Base-by-base conservation (phyloP, 805 yeast species). In the Kregervanrija delftensis region DNA sequence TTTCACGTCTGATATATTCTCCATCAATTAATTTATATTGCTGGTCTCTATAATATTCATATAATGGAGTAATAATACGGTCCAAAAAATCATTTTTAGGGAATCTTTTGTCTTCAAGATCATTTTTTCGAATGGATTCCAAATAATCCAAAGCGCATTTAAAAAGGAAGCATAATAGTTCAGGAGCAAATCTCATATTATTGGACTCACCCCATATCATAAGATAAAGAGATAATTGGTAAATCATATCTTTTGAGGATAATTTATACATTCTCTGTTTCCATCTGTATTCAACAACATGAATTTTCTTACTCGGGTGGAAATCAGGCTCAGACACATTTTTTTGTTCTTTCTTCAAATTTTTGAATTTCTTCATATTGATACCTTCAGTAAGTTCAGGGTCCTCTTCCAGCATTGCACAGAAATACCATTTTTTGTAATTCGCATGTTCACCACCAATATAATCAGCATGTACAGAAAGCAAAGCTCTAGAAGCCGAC, bases 361-460 rank as follows among this genome's bases (percentile, higher is more conserved):
- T 76, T 73, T 45, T 79, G 79, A 49, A 76, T 64, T 58, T 77
- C 79, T 52, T 77, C 77, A 51, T 76, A 40, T 81, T 83, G 41
- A 81, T 68, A 53, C 81, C 83, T 41, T 76, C 81, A 48, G 79
- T 45, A 13, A 63, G 46, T 16, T 76, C 83, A 44, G 78, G 84
- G 64, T 89, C 96, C 40, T 83, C 64, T 52, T 83, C 89, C 33
- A 84, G 67, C 63, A 82, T 87, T 8, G 95, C 87, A 38, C 95
- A 87, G 64, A 90, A 86, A 61, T 81, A 88, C 98, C 98, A 91
- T 63, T 86, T 88, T 57, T 83, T 77, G 64, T 82, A 91, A 64
- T 91, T 91, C 3, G 97, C 77, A 48, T 81, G 71, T 41, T 81
- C 86, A 13, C 98, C 97, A 0, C 96, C 97, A 49, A 91, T 87